Percentiles rank a stretch among this genome's conserved stretches.
Evolutionary conservation across 306 rosid species (phyloP).

Genomic region (Citrullus mucosospermus): DNA sequence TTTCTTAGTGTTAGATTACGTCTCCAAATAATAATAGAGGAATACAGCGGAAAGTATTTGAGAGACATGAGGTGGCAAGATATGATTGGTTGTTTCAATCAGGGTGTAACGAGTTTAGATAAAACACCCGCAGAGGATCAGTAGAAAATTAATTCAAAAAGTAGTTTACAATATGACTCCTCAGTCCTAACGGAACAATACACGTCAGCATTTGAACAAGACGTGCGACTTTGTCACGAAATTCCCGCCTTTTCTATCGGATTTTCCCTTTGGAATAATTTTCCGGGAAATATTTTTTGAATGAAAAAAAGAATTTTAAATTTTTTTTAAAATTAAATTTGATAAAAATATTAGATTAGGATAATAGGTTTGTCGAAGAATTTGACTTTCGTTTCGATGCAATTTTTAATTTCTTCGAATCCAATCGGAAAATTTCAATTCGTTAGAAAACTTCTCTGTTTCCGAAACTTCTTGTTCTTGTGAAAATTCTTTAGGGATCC

Average conservation of each 20-base stretch:
- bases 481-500: neutral
- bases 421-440: neutral
- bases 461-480: neutral
- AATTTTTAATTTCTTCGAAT: neutral
- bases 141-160: neutral
- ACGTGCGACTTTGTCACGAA: constrained; percentile 13
- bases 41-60: too few relatives aligned
- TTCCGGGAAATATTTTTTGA: neutral
- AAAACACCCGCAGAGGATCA: neutral
- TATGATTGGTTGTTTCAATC: neutral
- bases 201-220: neutral
- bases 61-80: neutral
- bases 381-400: neutral
- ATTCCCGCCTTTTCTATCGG: constrained; percentile 15
- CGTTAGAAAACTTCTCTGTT: neutral
- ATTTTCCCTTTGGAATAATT: neutral
- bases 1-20: too few relatives aligned
- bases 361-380: neutral
- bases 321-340: neutral
- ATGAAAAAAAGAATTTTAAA: neutral
- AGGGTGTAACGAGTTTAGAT: neutral
- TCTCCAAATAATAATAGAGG: too few relatives aligned
- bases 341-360: neutral
- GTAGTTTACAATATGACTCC: neutral
- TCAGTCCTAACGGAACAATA: neutral